Conservation (phyloP, 129 eudicot species). For the Mikania micrantha region DNA sequence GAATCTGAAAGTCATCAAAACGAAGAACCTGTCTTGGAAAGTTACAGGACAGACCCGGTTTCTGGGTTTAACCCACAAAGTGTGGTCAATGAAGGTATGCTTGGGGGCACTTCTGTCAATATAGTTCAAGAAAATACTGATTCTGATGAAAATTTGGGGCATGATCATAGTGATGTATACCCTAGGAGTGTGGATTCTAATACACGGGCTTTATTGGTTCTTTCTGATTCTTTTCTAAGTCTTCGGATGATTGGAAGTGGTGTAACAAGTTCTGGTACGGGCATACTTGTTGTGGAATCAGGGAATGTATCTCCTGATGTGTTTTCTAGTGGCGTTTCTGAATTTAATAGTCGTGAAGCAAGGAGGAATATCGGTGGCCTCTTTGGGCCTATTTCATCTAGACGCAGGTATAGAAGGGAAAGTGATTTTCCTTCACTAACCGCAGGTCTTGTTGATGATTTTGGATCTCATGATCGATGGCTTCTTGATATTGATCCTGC, state of each 20-base stretch:
- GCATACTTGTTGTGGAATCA: constrained; percentile 47
- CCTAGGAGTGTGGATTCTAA: constrained; percentile 20
- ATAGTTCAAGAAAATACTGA: constrained; percentile 10
- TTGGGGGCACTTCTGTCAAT: constrained; percentile 13
- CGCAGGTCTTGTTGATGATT: constrained; percentile 36
- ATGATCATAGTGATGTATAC: constrained; percentile 29
- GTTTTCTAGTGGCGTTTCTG: constrained; percentile 36
- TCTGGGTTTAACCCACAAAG: constrained; percentile 18
- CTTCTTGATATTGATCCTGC: constrained; percentile 58
- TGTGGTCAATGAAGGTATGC: constrained; percentile 1
- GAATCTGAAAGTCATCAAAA: constrained; percentile 42
- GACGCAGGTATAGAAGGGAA: constrained; percentile 55
- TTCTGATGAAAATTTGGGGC: constrained; percentile 16
- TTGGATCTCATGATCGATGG: constrained; percentile 70
- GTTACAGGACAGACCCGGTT: constrained; percentile 1
- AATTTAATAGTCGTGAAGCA: constrained; percentile 41
- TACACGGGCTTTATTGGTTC: constrained; percentile 28
- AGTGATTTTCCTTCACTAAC: constrained; percentile 51
- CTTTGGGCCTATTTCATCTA: constrained; percentile 61
- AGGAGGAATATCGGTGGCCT: constrained; percentile 60
- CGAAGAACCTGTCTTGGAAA: constrained; percentile 31
- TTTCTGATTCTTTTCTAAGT: constrained; percentile 37
- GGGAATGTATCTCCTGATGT: constrained; percentile 40
- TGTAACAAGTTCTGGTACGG: constrained; percentile 37
- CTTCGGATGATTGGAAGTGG: constrained; percentile 40